Evolutionary conservation across 2,329 filamentous ascomycete species (phyloP).

Genomic region (Fusarium sp.): DNA sequence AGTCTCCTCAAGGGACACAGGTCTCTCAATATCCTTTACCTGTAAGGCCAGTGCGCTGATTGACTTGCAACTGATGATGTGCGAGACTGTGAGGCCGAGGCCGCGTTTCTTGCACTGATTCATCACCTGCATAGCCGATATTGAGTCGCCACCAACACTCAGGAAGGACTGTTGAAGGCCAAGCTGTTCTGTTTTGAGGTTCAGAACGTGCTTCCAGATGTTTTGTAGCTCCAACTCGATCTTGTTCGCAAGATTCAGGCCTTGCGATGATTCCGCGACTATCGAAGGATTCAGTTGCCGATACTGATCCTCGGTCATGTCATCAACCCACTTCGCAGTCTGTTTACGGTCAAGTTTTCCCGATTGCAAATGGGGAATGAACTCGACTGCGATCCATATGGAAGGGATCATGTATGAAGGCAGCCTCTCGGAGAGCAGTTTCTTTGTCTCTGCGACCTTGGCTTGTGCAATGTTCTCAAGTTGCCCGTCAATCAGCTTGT

Average conservation of each 20-base stretch:
- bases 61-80: conserved; percentile 45
- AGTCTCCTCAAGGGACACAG: background rate
- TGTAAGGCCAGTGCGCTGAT: conserved; percentile 24
- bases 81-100: conserved; percentile 43
- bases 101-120: conserved; percentile 49
- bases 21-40: conserved; percentile 22
- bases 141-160: conserved; percentile 56
- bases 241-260: background rate
- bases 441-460: conserved; percentile 21
- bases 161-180: conserved; percentile 48
- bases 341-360: conserved; percentile 37
- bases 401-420: conserved; percentile 40
- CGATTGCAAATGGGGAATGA: conserved; percentile 31
- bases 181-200: conserved; percentile 37
- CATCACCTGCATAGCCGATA: conserved; percentile 54
- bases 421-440: conserved; percentile 25
- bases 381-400: conserved; percentile 35
- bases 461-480: background rate
- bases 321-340: conserved; percentile 26
- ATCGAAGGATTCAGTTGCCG: conserved; percentile 26
- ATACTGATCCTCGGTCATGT: conserved; percentile 20
- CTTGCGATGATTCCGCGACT: background rate
- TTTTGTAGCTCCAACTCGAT: conserved; percentile 20
- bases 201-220: conserved; percentile 32
- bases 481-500: conserved; percentile 15